Base-by-base conservation (phyloP, 768 basidiomycete genomes). In the Mycena olivaceomarginata region DNA sequence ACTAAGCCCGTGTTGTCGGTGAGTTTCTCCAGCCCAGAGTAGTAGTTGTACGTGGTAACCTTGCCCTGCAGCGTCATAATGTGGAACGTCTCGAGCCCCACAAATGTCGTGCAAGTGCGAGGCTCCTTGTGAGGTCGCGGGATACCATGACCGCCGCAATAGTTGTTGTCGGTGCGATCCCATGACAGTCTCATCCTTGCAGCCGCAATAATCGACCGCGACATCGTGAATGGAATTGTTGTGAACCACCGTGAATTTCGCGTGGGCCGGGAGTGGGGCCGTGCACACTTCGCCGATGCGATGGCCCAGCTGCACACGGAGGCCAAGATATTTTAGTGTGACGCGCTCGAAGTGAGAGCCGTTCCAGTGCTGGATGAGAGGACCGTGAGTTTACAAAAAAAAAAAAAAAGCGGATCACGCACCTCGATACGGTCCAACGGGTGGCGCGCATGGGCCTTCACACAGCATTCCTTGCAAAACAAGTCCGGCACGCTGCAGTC, bases 1-100 rank as follows among this genome's bases (percentile, higher is more conserved):
- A 31, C n/a, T n/a, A 66, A 41, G 5, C 64, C 64, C 8, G 64
- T 2, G n/a, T n/a, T n/a, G n/a, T n/a, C n/a, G n/a, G 77, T 77
- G 22, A 69, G 39, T 15, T 62, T 56, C 13, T 65, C 77, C 25
- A 80, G 53, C 0, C 57, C 20, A 9, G 25, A 37, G 60, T 80
- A 80, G 68, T 74, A 80, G 57, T 80, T 73, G 72, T 70, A 78
- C 10, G 63, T 60, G n/a, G 77, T 69, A 8, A 71, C 51, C 40
- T 78, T 78, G 7, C 74, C 68, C 39, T 78, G 77, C 18, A 70
- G 67, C 3, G 73, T 70, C 16, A 75, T 18, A 2, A 67, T 74
- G 16, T 70, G 67, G 37, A 69, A 77, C 1, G 22, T 20, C 2
- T 70, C 64, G n/a, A 57, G 48, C 48, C 48, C 48, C 5, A 51